Conservation (phyloP, 73 alveolate genomes). For the Effrenium voratum region DNA sequence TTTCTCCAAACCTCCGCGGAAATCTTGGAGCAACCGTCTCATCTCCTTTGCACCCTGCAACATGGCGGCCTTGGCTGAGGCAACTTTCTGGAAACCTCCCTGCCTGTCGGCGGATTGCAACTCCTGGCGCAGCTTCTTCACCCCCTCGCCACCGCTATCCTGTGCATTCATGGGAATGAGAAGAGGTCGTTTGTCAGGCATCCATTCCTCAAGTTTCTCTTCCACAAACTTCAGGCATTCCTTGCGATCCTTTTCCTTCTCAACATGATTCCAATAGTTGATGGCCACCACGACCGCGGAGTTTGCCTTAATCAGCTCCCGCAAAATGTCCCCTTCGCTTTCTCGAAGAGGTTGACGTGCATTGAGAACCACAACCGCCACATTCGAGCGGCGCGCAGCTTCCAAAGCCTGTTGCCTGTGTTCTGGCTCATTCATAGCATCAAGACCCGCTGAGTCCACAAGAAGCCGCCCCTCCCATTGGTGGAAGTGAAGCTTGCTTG, state of each 20-base stretch:
- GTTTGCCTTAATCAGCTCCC: neutral
- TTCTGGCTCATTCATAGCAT: neutral
- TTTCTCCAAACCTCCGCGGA: too few relatives aligned
- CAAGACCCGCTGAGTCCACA: constrained; percentile 12
- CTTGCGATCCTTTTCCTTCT: neutral
- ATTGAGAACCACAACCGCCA: constrained; percentile 6
- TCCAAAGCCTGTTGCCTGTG: constrained; percentile 18
- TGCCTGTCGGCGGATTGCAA: neutral
- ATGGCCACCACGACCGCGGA: constrained; percentile 3
- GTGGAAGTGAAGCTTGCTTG: neutral
- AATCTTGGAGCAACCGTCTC: too few relatives aligned
- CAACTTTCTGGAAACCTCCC: neutral
- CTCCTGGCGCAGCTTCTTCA: neutral
- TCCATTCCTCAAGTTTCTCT: neutral
- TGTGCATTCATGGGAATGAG: neutral
- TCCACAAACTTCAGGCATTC: neutral
- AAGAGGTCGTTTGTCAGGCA: neutral
- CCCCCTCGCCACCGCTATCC: neutral
- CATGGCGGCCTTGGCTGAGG: constrained; percentile 23
- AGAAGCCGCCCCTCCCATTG: neutral
- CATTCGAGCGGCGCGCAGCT: constrained; percentile 7
- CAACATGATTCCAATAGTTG: constrained; percentile 33
- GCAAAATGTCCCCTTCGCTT: neutral
- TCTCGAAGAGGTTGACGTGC: constrained; percentile 1
- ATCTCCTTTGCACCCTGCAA: neutral